These are phyloP conservation scores for Erodium texanum DNA, from an alignment of 441 rosid species.

Conservation along the genomic window DNA sequence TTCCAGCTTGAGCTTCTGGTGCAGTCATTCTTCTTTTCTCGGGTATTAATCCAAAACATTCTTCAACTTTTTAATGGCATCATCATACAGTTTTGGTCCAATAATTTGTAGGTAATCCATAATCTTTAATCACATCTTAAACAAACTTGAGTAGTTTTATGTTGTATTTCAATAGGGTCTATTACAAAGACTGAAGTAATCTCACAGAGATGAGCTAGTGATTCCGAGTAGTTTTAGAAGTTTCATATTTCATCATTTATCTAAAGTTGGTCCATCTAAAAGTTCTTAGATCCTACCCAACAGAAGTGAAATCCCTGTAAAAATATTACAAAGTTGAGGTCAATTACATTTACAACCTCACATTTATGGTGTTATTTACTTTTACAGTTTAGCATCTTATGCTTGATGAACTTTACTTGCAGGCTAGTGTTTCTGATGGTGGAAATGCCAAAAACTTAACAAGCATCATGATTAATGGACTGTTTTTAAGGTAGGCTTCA, in stretches of 20 bases:
- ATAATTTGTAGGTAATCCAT: too few relatives aligned
- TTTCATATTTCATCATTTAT: neutral
- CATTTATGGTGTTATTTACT: neutral
- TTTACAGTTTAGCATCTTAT: slow-evolving; percentile 18
- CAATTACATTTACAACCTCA: neutral
- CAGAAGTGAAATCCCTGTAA: neutral
- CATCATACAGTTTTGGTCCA: too few relatives aligned
- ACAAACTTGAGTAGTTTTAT: neutral
- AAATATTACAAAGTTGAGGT: neutral
- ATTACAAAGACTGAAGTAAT: neutral
- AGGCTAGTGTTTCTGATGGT: slow-evolving; percentile 94
- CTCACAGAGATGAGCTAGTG: neutral
- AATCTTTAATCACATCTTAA: too few relatives aligned
- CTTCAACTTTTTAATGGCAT: slow-evolving; percentile 12
- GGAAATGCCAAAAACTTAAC: slow-evolving; percentile 69
- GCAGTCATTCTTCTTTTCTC: slow-evolving; percentile 89
- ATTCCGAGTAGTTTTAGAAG: neutral
- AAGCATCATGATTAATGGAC: slow-evolving; percentile 63
- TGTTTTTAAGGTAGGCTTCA: slow-evolving; percentile 66
- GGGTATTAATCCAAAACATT: slow-evolving; percentile 44
- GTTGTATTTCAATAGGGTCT: neutral
- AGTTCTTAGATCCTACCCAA: neutral
- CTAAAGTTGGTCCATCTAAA: neutral
- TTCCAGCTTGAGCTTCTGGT: slow-evolving; percentile 89
- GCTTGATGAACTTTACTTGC: slow-evolving; percentile 26